Evolutionary conservation across 2,329 filamentous ascomycete genomes (phyloP), one percentile per base, ranked within the genome.

Genomic region (Drechslerella coelobrocha): DNA sequence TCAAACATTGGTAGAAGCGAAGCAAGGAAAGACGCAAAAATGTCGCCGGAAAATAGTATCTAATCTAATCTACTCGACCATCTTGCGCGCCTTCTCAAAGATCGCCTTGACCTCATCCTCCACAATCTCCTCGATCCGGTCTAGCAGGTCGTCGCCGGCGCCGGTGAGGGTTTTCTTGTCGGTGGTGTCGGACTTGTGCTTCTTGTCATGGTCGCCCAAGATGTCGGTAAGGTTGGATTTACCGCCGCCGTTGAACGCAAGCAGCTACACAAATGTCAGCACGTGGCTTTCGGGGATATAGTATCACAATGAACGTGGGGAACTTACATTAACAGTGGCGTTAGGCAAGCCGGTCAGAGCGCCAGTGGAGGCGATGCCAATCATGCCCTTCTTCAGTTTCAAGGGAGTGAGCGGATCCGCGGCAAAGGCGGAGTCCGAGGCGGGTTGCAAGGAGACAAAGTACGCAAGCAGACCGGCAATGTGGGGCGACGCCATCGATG

Each of bases 181-280:
- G 61, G 80, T 75, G 55, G 80, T 2, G 48, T 45, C 31, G 12
- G 45, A 27, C 26, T 14, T 26, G 78, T 76, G 77, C 84, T 81
- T 73, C 80, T 83, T 84, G 83, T 92, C 93, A 77, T 91, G 90
- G 76, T 86, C 83, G 76, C 86, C 82, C 73, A 96, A 81, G 77
- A 97, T 96, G 76, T 89, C 83, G 72, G 86, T 85, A 86, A 90
- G 97, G 89, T 99, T 96, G 83, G 85, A 88, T 78, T 86, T 89
- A 78, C 94, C 94, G 82, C 92, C 95, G 79, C 95, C 94, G 86
- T 99, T 99, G 93, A 92, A 99, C 80, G 93, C 93, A 73, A 99
- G 91, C 78, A 96, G 84, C 82, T 84, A 74, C 4, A 68, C 65
- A 26, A 0, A 53, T 31, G 59, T 72, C 52, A 68, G 55, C 45